Base-by-base conservation (phyloP, 2,329 filamentous ascomycete species). In the Colletotrichum orbiculare region DNA sequence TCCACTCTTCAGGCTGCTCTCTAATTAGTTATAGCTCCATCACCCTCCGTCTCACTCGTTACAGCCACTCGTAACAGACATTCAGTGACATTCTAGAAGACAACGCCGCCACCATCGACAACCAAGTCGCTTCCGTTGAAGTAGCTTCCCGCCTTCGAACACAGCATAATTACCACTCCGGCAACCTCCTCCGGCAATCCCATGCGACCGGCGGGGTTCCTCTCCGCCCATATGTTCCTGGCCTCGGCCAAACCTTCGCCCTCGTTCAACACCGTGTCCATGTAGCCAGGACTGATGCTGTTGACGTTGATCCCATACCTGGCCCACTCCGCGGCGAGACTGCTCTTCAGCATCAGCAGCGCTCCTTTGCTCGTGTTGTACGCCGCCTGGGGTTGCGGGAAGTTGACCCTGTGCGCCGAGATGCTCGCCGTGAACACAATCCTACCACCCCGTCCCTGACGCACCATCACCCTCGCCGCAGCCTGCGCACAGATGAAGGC, bases 301-400 rank as follows among this genome's bases (percentile, higher is more conserved):
- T 94, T 94, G 6, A 91, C 88, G 3, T 89, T 78, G 66, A 94
- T 91, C 0, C 91, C 91, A 72, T 89, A 84, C 1, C 80, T 77
- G 1, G 88, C 89, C 91, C 91, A 94, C 75, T 94, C 91, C 0
- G 88, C 90, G 0, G 91, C 91, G 13, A 94, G 76, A 41, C 82
- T 88, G 68, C 83, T 86, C 54, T 87, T 88, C 69, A 93, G 74
- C 54, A 86, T 84, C 37, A 91, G 70, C 1, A 94, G 75, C 0
- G 86, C 90, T 0, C 89, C 87, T 74, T 94, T 94, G 68, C 84
- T 87, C 1, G 88, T 87, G 69, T 94, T 94, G 73, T 94, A 94
- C 0, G 87, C 85, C 0, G 81, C 82, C 71, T 94, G 91, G 0
- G 91, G 89, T 72, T 93, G 90, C 0, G 91, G 90, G 71, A 82